Evolutionary conservation across 768 basidiomycete genomes (phyloP).

Genomic region (Butyriboletus loyo): DNA sequence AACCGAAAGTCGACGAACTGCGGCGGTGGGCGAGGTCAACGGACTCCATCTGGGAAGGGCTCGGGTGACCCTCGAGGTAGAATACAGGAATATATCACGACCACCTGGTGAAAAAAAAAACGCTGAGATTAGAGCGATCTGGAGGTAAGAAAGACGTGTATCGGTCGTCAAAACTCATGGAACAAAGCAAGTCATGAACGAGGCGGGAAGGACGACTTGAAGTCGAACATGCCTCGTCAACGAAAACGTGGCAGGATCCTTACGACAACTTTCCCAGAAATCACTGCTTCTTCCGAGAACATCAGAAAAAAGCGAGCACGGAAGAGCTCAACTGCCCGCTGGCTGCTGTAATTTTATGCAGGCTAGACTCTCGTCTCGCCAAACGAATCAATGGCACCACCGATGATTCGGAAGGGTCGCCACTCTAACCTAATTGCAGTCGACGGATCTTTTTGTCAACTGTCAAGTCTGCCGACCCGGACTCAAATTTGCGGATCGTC

Average conservation of each 20-base stretch:
- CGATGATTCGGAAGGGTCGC: too few relatives aligned
- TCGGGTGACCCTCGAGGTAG: slow-evolving; percentile 1
- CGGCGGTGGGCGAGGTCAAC: slow-evolving; percentile 18
- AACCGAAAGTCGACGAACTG: slow-evolving; percentile 12
- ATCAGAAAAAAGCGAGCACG: too few relatives aligned
- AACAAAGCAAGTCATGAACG: slow-evolving; percentile 29
- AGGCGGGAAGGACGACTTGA: slow-evolving; percentile 14
- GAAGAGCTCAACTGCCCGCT: too few relatives aligned
- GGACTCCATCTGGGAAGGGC: slow-evolving; percentile 21
- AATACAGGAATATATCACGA: slow-evolving; percentile 18
- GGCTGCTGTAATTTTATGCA: neutral
- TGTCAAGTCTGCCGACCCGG: neutral
- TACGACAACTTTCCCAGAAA: slow-evolving; percentile 26
- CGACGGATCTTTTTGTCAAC: slow-evolving; percentile 1
- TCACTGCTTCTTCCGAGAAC: neutral
- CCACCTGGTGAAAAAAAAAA: slow-evolving; percentile 6
- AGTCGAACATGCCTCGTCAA: slow-evolving; percentile 24
- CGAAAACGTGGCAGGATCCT: slow-evolving; percentile 26
- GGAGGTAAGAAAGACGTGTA: slow-evolving; percentile 19
- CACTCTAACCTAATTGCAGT: too few relatives aligned
- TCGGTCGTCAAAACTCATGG: slow-evolving; percentile 30
- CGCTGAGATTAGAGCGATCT: slow-evolving; percentile 4
- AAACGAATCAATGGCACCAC: neutral
- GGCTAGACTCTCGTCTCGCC: neutral
- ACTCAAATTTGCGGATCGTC: slow-evolving; percentile 18